Conservation (phyloP, 2,329 filamentous ascomycete species). For the Pochonia chlamydosporia region DNA sequence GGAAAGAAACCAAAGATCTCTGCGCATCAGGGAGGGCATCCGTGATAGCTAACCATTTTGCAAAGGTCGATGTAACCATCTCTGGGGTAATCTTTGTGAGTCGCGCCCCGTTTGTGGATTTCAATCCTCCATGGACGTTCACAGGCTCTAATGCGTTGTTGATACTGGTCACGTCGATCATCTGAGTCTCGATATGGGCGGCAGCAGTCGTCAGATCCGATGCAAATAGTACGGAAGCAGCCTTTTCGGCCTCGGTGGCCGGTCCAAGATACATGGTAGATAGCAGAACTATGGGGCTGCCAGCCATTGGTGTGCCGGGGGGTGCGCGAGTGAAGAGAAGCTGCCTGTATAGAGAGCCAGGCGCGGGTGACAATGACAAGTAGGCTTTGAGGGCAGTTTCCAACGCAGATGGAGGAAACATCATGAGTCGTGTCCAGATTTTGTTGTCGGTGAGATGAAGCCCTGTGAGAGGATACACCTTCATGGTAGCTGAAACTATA, state of each 20-base stretch:
- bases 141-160: not conserved
- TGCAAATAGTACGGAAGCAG: not conserved
- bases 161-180: not conserved
- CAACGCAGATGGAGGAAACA: not conserved
- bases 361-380: not conserved
- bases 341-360: not conserved
- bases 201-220: not conserved
- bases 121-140: not conserved
- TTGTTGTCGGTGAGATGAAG: not conserved
- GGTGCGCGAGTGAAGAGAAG: not conserved
- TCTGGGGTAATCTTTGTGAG: not conserved
- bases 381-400: not conserved
- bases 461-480: not conserved
- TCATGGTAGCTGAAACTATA: not conserved
- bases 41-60: not conserved
- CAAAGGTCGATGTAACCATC: not conserved
- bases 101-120: not conserved
- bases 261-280: not conserved
- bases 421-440: not conserved
- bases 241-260: not conserved
- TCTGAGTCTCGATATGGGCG: not conserved
- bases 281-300: not conserved
- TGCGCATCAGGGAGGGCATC: not conserved
- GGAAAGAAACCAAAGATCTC: not conserved
- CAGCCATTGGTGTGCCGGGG: not conserved